Base-by-base conservation (phyloP, 306 rosid species). In the Trichosanthes cucumerina region DNA sequence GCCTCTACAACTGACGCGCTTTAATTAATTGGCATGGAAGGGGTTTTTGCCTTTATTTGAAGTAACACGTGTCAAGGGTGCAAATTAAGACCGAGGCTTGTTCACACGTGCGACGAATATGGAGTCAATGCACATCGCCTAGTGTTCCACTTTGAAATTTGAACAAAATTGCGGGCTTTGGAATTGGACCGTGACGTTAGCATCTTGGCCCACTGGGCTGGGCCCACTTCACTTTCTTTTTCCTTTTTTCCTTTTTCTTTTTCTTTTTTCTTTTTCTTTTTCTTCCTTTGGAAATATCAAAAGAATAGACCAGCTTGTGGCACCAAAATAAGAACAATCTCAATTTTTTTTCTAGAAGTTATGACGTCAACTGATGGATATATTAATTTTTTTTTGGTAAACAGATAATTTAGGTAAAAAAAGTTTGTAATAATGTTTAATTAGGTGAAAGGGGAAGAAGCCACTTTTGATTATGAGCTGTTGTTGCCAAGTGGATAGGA, bases 131-230 rank as follows among this genome's bases (percentile, higher is more conserved):
- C 28, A 16, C 3, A 66, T 5, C 60, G 28, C 23, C 9, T 7
- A 3, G 60, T 21, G 23, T 3, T 52, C 9, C 1, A 4, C 38
- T 24, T 46, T 31, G 18, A 46, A 31, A 49, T 74, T 74, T 50
- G 60, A 74, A 50, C 41, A 7, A 50, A 31, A 31, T 50, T 26
- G 62, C 63, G 78, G 78, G 78, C 78, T 74, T n/a, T 5, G 46
- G 5, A 50, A 50, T 31, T 74, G 62, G 78, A 74, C 46, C 44
- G 63, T 74, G 78, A 47, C 60, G 60, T 24, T 5, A 73, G 18
- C 24, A 72, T 26, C 9, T 4, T 49, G 59, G 78, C 43, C 58
- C 77, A 73, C 60, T 49, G 26, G 47, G 43, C 59, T 19, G 31
- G 63, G 43, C 60, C 78, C 31, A 74, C 46, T 26, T 13, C 4